phyloP scores from a whole-genome alignment of 2,329 filamentous ascomycete species.

The Pseudocercospora vitis region DNA sequence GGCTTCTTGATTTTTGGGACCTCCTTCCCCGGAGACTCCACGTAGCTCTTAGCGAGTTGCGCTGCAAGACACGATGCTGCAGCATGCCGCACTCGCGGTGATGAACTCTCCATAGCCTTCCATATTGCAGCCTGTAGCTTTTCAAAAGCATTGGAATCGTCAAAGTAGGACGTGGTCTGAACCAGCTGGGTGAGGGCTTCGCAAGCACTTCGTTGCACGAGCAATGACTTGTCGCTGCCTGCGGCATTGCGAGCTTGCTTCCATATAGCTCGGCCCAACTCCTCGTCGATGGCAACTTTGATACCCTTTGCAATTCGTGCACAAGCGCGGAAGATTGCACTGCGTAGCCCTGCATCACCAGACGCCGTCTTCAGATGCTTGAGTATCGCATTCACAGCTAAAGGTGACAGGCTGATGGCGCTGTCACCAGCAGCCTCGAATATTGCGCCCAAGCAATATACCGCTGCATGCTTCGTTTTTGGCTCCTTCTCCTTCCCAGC shows the following conservation, averaged over 20 bases:
- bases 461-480: constrained; percentile 81
- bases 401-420: constrained; percentile 76
- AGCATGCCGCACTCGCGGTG: constrained; percentile 74
- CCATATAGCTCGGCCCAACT: constrained; percentile 84
- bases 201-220: constrained; percentile 77
- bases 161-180: constrained; percentile 74
- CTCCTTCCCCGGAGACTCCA: constrained; percentile 56
- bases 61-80: constrained; percentile 83
- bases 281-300: constrained; percentile 75
- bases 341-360: constrained; percentile 77
- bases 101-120: constrained; percentile 80
- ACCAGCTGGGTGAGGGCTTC: constrained; percentile 74
- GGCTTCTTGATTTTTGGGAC: constrained; percentile 64
- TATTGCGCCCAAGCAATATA: constrained; percentile 81
- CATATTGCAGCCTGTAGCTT: constrained; percentile 78
- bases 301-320: constrained; percentile 76
- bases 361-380: constrained; percentile 78
- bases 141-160: constrained; percentile 87
- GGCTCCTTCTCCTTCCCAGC: constrained; percentile 79
- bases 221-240: constrained; percentile 74
- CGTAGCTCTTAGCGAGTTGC: constrained; percentile 78
- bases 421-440: constrained; percentile 93
- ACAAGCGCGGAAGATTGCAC: constrained; percentile 72
- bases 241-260: constrained; percentile 81
- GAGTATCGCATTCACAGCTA: constrained; percentile 69